Percentiles rank a stretch among this genome's conserved stretches.
phyloP scores from a whole-genome alignment of 2,329 filamentous ascomycete genomes.

The Ampelomyces quisqualis region DNA sequence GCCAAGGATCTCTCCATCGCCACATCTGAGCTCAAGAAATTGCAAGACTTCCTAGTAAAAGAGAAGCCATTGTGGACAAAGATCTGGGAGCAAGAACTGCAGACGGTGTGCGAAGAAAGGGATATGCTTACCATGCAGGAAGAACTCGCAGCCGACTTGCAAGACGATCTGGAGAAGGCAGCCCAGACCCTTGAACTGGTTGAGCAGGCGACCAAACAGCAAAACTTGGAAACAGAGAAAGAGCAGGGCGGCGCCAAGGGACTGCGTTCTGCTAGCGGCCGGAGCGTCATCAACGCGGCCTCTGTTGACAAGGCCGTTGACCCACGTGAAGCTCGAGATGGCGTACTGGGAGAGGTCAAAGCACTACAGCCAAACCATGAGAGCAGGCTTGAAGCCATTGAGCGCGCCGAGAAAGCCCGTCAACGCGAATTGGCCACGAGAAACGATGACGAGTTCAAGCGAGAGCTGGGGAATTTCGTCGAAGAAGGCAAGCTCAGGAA shows the following conservation, averaged over 20 bases:
- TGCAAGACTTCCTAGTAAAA: conserved; percentile 85
- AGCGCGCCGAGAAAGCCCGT: conserved; percentile 88
- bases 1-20: conserved; percentile 82
- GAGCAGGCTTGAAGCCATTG: conserved; percentile 88
- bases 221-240: conserved; percentile 72
- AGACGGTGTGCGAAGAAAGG: conserved; percentile 92
- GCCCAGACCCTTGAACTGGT: conserved; percentile 91
- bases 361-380: conserved; percentile 95
- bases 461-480: conserved; percentile 82
- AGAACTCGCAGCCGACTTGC: conserved; percentile 85
- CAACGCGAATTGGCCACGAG: conserved; percentile 84
- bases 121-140: conserved; percentile 96
- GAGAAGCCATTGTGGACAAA: conserved; percentile 98
- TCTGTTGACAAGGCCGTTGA: conserved; percentile 58
- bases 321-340: conserved; percentile 82
- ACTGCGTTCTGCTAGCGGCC: conserved; percentile 52
- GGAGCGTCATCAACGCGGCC: conserved; percentile 37
- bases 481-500: conserved; percentile 92
- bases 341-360: conserved; percentile 86
- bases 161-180: conserved; percentile 94
- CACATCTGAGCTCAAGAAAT: conserved; percentile 84
- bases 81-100: conserved; percentile 97
- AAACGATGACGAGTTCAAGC: conserved; percentile 73
- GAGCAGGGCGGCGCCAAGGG: conserved; percentile 47
- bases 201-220: conserved; percentile 97